A percentile compares a stretch with the other conserved stretches of the same genome.
Conservation (phyloP, 805 yeast genomes). For the Yarrowia porcina region DNA sequence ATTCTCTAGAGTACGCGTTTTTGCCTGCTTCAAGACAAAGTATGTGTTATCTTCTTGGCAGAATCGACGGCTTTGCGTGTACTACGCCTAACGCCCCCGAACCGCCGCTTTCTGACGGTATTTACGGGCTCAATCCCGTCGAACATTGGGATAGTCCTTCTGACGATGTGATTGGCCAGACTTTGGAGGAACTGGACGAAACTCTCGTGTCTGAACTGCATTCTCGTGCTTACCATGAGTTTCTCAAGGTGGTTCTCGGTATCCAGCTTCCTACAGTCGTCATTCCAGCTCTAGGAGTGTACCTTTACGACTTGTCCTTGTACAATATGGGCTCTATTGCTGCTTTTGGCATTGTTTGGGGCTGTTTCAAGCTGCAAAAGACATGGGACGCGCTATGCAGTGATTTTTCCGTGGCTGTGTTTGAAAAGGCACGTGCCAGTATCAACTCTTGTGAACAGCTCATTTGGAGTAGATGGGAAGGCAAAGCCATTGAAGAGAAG, state of each 20-base stretch:
- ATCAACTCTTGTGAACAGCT: constrained; percentile 34
- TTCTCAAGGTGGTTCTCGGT: constrained; percentile 33
- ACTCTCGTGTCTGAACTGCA: constrained; percentile 33
- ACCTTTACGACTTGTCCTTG: constrained; percentile 35
- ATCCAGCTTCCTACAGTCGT: constrained; percentile 39
- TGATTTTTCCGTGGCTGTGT: constrained; percentile 32
- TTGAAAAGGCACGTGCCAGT: constrained; percentile 33
- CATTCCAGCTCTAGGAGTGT: constrained; percentile 37
- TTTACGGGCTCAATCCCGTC: neutral
- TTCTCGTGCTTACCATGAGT: constrained; percentile 30
- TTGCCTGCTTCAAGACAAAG: constrained; percentile 35
- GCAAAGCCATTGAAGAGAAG: constrained; percentile 32
- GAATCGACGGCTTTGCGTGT: constrained; percentile 32
- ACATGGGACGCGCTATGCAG: constrained; percentile 36
- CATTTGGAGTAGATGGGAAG: constrained; percentile 38
- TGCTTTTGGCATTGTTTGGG: constrained; percentile 39
- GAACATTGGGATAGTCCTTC: constrained; percentile 2
- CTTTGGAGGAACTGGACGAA: constrained; percentile 24
- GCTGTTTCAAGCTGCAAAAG: constrained; percentile 39
- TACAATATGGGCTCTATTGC: constrained; percentile 41
- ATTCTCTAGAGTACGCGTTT: constrained; percentile 29
- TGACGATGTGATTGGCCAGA: constrained; percentile 22
- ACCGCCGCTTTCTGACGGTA: neutral
- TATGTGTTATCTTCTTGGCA: constrained; percentile 38
- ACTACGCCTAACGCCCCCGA: constrained; percentile 16